Base-by-base conservation (phyloP, 108 stramenopile species). In the Skeletonema costatum region DNA sequence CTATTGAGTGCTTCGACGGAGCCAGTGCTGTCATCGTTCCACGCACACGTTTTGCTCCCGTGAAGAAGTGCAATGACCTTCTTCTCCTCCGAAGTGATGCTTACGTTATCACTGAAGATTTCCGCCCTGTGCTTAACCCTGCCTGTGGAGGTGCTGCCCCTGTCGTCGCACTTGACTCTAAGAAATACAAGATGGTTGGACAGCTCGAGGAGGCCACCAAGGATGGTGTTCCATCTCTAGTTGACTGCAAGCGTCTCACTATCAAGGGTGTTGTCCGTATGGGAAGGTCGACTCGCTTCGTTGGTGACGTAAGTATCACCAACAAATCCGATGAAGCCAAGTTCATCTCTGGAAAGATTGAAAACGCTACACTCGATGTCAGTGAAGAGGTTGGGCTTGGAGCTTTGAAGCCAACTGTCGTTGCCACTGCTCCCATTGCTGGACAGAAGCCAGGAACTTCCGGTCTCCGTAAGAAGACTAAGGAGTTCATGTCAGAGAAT, bases 391-490 rank as follows among this genome's bases (percentile, higher is more conserved):
- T 86, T 51, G 98, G 98, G 38, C 85, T 97, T 59, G 98, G 97
- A 21, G 74, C 87, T 19, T 85, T 99, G 36, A 90, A 89, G 78
- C 83, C 96, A 10, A 83, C 84, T 35, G 70, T 76, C 13, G 96
- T 98, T 39, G 73, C 74, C 32, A 90, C 98, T 59, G 60, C 92
- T 61, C 98, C 99, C 19, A 97, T 98, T 81, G 93, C 74, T 38
- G 99, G 98, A n/a, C 98, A 99, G 79, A 94, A 99, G 82, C 99
- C 99, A 25, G 99, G 99, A 74, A 99, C 99, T n/a, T 98, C 97
- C 6, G 99, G 99, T 61, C 93, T 99, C 60, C 92, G 99, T 46
- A 99, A 99, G 91, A 98, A 98, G 93, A 96, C 97, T n/a, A 95
- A 93, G 81, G 89, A 85, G 42, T 99, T 99, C 93, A 96, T 93